Evolutionary conservation across 371 early-diverging fungal genomes (phyloP).

Genomic region (Mortierella sp.): DNA sequence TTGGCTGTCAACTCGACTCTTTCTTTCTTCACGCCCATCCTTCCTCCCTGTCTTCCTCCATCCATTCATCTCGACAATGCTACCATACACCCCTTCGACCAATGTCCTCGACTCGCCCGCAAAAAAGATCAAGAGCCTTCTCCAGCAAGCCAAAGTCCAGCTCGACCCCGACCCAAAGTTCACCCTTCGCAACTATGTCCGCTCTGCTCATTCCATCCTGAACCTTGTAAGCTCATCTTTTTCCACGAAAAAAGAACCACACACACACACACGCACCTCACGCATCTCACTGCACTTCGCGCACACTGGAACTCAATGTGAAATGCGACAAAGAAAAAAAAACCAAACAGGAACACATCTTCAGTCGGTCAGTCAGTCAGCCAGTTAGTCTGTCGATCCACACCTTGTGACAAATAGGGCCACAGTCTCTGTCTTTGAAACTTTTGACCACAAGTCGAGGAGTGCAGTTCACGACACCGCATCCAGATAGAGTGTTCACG

Average conservation of each 20-base stretch:
- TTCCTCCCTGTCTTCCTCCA: not conserved
- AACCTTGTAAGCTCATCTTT: conserved; percentile 28
- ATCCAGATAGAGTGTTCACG: too few relatives aligned
- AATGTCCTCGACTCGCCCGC: conserved; percentile 53
- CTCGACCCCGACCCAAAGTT: conserved; percentile 42
- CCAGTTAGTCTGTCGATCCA: not conserved
- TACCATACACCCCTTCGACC: conserved; percentile 17
- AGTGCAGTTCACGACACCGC: too few relatives aligned
- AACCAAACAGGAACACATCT: not conserved
- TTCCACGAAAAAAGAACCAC: not conserved
- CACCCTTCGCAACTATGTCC: conserved; percentile 34
- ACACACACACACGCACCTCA: too few relatives aligned
- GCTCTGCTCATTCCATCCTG: conserved; percentile 43
- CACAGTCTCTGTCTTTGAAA: not conserved
- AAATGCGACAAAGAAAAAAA: not conserved
- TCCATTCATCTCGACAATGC: conserved; percentile 10
- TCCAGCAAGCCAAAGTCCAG: conserved; percentile 21
- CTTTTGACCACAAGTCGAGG: not conserved
- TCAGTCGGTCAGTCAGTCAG: too few relatives aligned
- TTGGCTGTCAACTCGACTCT: not conserved
- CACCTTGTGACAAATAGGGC: not conserved
- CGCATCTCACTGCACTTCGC: too few relatives aligned
- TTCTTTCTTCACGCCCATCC: not conserved
- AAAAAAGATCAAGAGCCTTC: conserved; percentile 45
- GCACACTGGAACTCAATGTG: too few relatives aligned